Evolutionary conservation across 176 grass and related monocot species (phyloP).

Genomic region (Aechmea fasciata): DNA sequence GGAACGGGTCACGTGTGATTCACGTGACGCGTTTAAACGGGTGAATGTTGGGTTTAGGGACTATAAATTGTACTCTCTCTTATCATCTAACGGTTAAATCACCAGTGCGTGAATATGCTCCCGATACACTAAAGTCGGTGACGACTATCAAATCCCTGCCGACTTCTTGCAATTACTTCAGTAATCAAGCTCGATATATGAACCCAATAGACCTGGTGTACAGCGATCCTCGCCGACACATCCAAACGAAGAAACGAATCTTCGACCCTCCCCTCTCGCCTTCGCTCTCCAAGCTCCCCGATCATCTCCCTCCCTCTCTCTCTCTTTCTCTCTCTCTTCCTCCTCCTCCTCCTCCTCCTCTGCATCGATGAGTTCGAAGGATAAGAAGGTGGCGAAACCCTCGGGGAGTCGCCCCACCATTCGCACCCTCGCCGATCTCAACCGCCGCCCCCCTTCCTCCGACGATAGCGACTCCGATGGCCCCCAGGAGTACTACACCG

Average conservation of each 20-base stretch:
- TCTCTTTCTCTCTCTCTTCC: not conserved
- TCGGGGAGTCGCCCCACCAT: constrained; percentile 36
- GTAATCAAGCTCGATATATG: too few relatives aligned
- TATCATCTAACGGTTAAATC: too few relatives aligned
- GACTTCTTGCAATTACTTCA: too few relatives aligned
- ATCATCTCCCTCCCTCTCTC: not conserved
- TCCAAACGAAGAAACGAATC: too few relatives aligned
- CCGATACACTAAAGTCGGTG: too few relatives aligned
- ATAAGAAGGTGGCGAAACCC: not conserved
- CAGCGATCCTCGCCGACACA: too few relatives aligned
- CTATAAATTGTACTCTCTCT: not conserved
- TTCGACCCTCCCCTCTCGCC: too few relatives aligned
- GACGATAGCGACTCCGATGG: constrained; percentile 58
- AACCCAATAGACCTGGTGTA: too few relatives aligned
- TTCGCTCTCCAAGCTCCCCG: too few relatives aligned
- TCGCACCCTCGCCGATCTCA: constrained; percentile 84
- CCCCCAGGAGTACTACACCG: constrained; percentile 96
- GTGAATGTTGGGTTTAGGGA: not conserved
- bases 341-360: not conserved
- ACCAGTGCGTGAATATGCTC: too few relatives aligned
- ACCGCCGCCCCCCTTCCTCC: constrained; percentile 31
- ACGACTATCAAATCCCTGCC: too few relatives aligned
- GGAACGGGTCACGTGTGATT: not conserved
- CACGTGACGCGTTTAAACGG: not conserved
- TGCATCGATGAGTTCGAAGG: constrained; percentile 1